Percentiles rank a stretch among this genome's conserved stretches.
Evolutionary conservation across 306 rosid species (phyloP).

Genomic region (Hippophae tibetana): DNA sequence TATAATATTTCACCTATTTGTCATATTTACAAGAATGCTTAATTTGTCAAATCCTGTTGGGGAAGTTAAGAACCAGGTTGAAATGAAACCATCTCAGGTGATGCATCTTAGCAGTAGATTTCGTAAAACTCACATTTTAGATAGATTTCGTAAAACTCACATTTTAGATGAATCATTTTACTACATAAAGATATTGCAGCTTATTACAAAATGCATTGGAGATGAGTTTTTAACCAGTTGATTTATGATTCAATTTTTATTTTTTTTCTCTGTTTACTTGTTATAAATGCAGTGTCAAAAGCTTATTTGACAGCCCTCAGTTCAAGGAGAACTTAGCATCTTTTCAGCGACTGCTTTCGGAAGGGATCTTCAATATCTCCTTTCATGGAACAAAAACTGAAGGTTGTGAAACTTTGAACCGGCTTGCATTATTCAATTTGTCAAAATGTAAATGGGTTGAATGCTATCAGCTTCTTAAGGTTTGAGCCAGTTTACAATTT

Average conservation of each 20-base stretch:
- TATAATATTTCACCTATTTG: background rate
- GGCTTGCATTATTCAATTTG: slow-evolving; percentile 53
- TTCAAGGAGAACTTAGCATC: slow-evolving; percentile 74
- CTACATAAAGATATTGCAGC: background rate
- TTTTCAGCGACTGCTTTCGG: slow-evolving; percentile 83
- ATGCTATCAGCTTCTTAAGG: slow-evolving; percentile 63
- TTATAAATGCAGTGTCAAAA: slow-evolving; percentile 59
- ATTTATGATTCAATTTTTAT: slow-evolving; percentile 12
- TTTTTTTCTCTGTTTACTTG: slow-evolving; percentile 20
- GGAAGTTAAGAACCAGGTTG: background rate
- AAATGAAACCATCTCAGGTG: slow-evolving; percentile 4
- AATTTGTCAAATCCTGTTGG: background rate
- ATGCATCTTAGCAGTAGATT: slow-evolving; percentile 4
- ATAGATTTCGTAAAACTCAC: background rate
- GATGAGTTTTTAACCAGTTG: slow-evolving; percentile 1
- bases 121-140: background rate
- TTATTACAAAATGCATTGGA: background rate
- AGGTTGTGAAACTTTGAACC: slow-evolving; percentile 75
- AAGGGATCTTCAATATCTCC: slow-evolving; percentile 78
- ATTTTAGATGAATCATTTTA: background rate
- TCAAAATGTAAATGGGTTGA: slow-evolving; percentile 78
- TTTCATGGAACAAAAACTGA: slow-evolving; percentile 55
- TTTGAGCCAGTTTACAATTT: slow-evolving; percentile 27
- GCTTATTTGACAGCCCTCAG: slow-evolving; percentile 64
- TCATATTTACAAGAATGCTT: slow-evolving; percentile 5